Percentiles rank a stretch among this genome's conserved stretches.
Conservation (phyloP, 345 rosid species). For the Sisymbrium irio region DNA sequence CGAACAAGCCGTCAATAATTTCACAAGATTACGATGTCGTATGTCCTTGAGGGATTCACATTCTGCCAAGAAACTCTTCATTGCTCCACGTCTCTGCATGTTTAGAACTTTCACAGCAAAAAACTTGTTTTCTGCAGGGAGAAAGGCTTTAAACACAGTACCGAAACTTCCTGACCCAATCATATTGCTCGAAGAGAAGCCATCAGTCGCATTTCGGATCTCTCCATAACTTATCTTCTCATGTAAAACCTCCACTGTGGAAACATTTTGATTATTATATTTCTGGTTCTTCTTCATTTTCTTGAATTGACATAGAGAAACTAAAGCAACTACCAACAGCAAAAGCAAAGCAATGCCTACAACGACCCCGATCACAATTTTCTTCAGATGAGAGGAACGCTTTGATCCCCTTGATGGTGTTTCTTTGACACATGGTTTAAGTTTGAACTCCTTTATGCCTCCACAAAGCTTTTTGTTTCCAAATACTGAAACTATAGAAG, state of each 20-base stretch:
- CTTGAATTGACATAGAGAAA: background rate
- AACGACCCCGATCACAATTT: background rate
- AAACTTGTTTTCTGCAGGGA: background rate
- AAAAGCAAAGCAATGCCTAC: background rate
- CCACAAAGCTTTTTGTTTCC: slow-evolving; percentile 29
- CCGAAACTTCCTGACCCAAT: background rate
- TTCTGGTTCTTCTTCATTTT: background rate
- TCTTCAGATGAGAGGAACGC: background rate
- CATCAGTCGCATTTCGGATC: background rate
- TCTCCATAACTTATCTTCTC: background rate
- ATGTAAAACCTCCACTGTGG: background rate
- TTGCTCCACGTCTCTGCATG: slow-evolving; percentile 2
- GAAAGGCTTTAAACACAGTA: background rate
- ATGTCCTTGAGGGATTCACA: background rate
- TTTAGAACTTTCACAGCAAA: background rate
- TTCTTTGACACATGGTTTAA: background rate
- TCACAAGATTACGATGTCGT: background rate
- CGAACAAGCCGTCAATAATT: background rate
- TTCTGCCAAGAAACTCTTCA: background rate
- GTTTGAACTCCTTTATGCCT: background rate
- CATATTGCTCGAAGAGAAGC: background rate
- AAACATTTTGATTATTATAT: background rate
- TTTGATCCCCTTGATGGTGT: too few species aligned
- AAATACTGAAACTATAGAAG: background rate
- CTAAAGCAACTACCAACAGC: background rate